Evolutionary conservation across 139 green algal genomes (phyloP).

Genomic region (Chlorokybus atmophyticus): DNA sequence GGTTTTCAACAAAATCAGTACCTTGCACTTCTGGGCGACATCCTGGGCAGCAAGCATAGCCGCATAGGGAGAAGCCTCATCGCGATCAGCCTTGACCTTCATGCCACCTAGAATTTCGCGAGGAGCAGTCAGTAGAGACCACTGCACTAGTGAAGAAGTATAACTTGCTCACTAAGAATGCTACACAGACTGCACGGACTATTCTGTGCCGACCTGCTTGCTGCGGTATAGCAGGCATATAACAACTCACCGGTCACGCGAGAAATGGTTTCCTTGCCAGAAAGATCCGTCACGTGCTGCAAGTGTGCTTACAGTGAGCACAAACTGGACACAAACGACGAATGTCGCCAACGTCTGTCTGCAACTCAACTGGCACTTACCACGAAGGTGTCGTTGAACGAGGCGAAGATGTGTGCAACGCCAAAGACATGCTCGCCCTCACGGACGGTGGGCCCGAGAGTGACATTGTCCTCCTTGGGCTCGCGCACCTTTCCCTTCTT

Average conservation of each 20-base stretch:
- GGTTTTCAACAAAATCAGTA: no score
- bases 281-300: conserved; percentile 95
- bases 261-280: conserved; percentile 90
- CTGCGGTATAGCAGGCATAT: not conserved
- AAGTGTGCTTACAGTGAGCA: no score
- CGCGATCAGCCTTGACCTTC: conserved; percentile 99
- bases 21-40: conserved; percentile 89
- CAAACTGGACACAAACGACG: no score
- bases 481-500: no score
- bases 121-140: no score
- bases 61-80: conserved; percentile 97
- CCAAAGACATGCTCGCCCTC: conserved; percentile 97
- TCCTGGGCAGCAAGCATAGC: conserved; percentile 99
- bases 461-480: no score
- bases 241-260: conserved; percentile 65
- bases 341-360: no score
- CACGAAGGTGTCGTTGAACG: conserved; percentile 99
- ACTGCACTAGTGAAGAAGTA: no score
- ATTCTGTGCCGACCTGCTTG: no score
- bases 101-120: conserved; percentile 66
- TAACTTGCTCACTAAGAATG: no score
- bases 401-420: conserved; percentile 98
- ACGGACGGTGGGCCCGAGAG: conserved; percentile 32
- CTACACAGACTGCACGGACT: no score
- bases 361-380: no score